Conservation (phyloP, 1,284 basidiomycete genomes). For the Ustilago curta region DNA sequence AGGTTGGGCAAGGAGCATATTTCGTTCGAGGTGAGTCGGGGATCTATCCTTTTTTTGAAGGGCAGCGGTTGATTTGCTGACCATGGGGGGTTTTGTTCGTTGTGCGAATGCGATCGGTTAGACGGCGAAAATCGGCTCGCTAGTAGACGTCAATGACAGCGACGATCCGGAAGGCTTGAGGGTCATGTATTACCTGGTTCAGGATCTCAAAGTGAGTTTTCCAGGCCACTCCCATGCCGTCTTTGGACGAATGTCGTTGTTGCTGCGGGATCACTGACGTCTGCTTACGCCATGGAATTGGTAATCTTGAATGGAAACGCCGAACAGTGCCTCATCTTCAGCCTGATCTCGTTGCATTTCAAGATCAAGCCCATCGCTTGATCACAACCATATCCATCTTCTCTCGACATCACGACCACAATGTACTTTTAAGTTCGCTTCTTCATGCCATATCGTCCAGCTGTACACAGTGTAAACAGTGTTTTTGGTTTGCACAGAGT, state of each 20-base stretch:
- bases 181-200: slow-evolving; percentile 99
- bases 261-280: no score
- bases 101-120: slow-evolving; percentile 67
- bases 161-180: slow-evolving; percentile 96
- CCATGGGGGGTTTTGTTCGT: no score
- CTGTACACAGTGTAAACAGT: no score
- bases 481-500: no score
- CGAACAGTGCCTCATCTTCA: slow-evolving; percentile 95
- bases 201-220: slow-evolving; percentile 85
- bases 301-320: no score
- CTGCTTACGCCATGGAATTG: no score
- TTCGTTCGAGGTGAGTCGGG: slow-evolving; percentile 85
- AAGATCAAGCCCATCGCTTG: slow-evolving; percentile 93
- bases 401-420: no score
- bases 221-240: no score
- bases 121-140: slow-evolving; percentile 97
- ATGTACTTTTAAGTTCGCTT: slow-evolving; percentile 27
- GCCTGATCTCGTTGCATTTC: slow-evolving; percentile 96
- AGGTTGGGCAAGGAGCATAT: slow-evolving; percentile 94
- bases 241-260: background rate
- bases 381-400: background rate
- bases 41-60: background rate
- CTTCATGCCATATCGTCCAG: no score
- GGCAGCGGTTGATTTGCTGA: background rate
- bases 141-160: slow-evolving; percentile 96